Evolutionary conservation across 2,329 filamentous ascomycete genomes (phyloP).

Genomic region (Periconia sp.): DNA sequence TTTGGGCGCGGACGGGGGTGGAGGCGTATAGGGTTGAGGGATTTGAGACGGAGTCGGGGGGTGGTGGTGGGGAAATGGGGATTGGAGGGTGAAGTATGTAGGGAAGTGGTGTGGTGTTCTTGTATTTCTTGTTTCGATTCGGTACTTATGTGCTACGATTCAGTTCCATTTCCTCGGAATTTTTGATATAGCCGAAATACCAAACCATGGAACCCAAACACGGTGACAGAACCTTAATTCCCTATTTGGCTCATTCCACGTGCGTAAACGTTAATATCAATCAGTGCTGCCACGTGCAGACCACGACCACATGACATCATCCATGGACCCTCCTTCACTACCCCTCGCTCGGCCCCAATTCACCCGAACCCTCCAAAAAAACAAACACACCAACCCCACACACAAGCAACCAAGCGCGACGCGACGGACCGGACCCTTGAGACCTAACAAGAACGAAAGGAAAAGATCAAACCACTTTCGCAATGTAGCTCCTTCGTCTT

Average conservation of each 20-base stretch:
- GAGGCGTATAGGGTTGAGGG: conserved; percentile 62
- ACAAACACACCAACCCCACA: not conserved
- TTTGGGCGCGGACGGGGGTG: conserved; percentile 74
- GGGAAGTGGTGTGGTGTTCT: no score
- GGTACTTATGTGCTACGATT: no score
- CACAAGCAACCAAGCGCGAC: not conserved
- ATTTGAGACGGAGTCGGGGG: not conserved
- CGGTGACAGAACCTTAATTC: not conserved
- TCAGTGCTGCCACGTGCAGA: not conserved
- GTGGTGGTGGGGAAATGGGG: not conserved
- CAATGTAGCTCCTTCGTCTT: not conserved
- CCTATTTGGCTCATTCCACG: not conserved
- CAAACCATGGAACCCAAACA: not conserved
- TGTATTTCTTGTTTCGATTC: no score
- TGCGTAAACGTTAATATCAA: not conserved
- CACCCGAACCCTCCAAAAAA: not conserved
- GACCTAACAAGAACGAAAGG: not conserved
- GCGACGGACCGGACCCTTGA: not conserved
- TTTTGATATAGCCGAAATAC: no score
- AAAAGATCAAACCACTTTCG: not conserved
- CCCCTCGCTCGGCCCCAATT: not conserved
- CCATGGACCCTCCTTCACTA: not conserved
- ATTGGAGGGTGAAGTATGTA: not conserved
- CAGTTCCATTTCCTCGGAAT: no score
- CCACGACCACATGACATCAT: not conserved